These are phyloP conservation scores for Mediolabrus comicus DNA, from an alignment of 108 stramenopile genomes.

Conservation along the genomic window DNA sequence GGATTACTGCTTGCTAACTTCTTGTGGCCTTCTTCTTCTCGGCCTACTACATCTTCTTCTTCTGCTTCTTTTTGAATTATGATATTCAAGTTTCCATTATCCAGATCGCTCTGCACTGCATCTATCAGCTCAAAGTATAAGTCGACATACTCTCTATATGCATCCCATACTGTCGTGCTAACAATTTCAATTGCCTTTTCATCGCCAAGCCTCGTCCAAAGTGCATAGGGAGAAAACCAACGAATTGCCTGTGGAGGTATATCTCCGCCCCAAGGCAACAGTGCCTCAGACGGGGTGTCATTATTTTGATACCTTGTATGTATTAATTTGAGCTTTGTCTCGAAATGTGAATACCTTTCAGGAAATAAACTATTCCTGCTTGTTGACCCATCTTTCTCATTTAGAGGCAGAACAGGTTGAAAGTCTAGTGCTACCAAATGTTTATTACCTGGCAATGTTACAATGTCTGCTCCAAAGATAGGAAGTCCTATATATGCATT, in stretches of 20 bases:
- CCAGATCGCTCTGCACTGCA: conserved; percentile 18
- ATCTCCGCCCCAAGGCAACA: conserved; percentile 80
- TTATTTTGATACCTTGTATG: conserved; percentile 37
- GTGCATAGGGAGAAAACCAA: conserved; percentile 74
- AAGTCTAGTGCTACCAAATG: conserved; percentile 71
- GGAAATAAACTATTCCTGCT: conserved; percentile 21
- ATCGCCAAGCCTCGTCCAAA: conserved; percentile 72
- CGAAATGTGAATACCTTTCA: conserved; percentile 25
- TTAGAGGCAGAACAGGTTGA: conserved; percentile 55
- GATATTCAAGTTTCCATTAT: background rate
- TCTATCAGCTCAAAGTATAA: conserved; percentile 58
- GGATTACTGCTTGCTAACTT: conserved; percentile 35
- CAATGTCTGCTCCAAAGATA: conserved; percentile 81
- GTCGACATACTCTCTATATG: conserved; percentile 68
- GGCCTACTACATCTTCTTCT: conserved; percentile 13
- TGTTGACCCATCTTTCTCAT: conserved; percentile 1
- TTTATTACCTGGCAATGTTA: conserved; percentile 70
- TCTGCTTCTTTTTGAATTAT: background rate
- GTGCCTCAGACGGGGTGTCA: background rate
- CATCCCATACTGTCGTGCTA: conserved; percentile 49
- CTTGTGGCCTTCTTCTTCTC: conserved; percentile 9
- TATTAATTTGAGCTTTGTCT: conserved; percentile 40
- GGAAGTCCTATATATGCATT: conserved; percentile 44
- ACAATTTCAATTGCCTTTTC: conserved; percentile 45
- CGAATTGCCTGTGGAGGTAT: conserved; percentile 63